A percentile compares a stretch with the other conserved stretches of the same genome.
Evolutionary conservation across 805 yeast genomes (phyloP).

Genomic region (Hanseniaspora singularis): DNA sequence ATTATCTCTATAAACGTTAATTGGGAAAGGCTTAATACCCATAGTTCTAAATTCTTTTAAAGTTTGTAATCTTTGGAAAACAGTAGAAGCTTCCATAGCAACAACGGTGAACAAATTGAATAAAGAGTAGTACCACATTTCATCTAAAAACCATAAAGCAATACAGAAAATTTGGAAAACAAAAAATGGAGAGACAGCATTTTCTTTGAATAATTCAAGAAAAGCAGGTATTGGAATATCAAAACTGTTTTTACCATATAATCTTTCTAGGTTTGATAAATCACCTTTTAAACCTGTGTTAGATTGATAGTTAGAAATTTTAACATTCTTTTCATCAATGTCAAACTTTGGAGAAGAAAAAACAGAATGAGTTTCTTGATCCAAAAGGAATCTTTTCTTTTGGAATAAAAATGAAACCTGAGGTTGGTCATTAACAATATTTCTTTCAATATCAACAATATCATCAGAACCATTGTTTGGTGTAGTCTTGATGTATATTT

Average conservation of each 20-base stretch:
- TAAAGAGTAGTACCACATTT: slow-evolving; percentile 88
- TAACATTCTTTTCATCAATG: slow-evolving; percentile 45
- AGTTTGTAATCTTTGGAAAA: slow-evolving; percentile 88
- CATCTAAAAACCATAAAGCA: slow-evolving; percentile 91
- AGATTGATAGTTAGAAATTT: slow-evolving; percentile 42
- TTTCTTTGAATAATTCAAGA: slow-evolving; percentile 82
- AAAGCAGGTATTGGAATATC: slow-evolving; percentile 95
- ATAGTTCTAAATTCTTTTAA: slow-evolving; percentile 91
- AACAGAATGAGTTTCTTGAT: slow-evolving; percentile 33
- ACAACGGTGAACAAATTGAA: slow-evolving; percentile 86
- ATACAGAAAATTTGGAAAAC: slow-evolving; percentile 94
- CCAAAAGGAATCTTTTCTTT: slow-evolving; percentile 76
- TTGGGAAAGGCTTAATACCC: slow-evolving; percentile 86
- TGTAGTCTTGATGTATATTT: slow-evolving; percentile 65
- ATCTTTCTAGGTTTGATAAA: slow-evolving; percentile 37
- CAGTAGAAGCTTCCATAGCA: slow-evolving; percentile 86
- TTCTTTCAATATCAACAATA: slow-evolving; percentile 51
- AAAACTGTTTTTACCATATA: slow-evolving; percentile 75
- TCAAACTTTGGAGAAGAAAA: slow-evolving; percentile 74
- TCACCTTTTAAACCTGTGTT: slow-evolving; percentile 47
- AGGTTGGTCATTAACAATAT: slow-evolving; percentile 42
- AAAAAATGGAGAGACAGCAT: slow-evolving; percentile 95
- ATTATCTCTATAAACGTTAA: slow-evolving; percentile 58
- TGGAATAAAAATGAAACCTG: slow-evolving; percentile 75
- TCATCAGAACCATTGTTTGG: slow-evolving; percentile 80